Conservation (phyloP, 2,329 filamentous ascomycete species). For the Calonectria honghensis region DNA sequence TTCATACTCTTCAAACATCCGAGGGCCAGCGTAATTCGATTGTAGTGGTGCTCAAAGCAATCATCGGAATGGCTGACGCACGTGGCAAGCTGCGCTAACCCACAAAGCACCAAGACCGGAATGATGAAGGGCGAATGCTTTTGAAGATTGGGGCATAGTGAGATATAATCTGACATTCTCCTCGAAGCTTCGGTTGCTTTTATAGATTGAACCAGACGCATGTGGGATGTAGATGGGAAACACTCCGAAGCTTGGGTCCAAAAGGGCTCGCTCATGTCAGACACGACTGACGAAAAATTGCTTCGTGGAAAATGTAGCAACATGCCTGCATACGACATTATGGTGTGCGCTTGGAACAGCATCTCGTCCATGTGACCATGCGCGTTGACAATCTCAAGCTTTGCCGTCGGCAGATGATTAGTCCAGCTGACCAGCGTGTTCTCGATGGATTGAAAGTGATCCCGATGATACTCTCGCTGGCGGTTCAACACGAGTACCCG, state of each 20-base stretch:
- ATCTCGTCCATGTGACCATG: constrained; percentile 51
- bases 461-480: constrained; percentile 39
- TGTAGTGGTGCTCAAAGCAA: constrained; percentile 15
- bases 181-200: constrained; percentile 10
- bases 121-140: constrained; percentile 11
- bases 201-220: constrained; percentile 11
- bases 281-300: constrained; percentile 19
- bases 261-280: constrained; percentile 7
- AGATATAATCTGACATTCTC: constrained; percentile 23
- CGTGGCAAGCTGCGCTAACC: constrained; percentile 9
- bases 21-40: constrained; percentile 2
- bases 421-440: constrained; percentile 50
- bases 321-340: constrained; percentile 49
- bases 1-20: constrained; percentile 20
- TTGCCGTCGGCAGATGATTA: constrained; percentile 42
- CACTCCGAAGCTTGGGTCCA: constrained; percentile 16
- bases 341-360: constrained; percentile 50
- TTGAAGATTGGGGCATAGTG: constrained; percentile 13
- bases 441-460: constrained; percentile 49
- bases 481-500: constrained; percentile 42
- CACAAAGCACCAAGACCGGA: constrained; percentile 1
- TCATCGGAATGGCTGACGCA: constrained; percentile 15
- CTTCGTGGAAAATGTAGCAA: constrained; percentile 48
- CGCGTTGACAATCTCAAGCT: constrained; percentile 44
- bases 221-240: neutral